Evolutionary conservation across 75 land plant species (phyloP), one percentile per base, ranked within the genome.

Genomic region (Sequoia sempervirens): DNA sequence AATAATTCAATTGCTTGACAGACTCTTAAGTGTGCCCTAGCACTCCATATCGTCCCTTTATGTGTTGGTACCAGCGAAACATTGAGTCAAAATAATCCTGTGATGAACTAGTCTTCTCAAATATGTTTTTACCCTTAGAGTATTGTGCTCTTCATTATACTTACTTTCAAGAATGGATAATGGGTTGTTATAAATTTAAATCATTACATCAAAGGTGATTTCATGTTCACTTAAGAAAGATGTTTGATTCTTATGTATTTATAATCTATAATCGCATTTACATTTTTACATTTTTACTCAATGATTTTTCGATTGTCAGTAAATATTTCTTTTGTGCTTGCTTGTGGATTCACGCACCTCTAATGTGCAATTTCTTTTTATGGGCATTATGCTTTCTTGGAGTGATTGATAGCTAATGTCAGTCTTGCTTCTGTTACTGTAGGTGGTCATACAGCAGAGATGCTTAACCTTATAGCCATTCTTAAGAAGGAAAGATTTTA

Each of bases 371-470:
- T 78, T 41, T 30, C 23, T 1, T 50, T 50, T 78, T 41, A n/a
- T 41, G 50, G 80, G 47, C 28, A 43, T 78, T 78, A 11, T 43
- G 8, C 50, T 23, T 78, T 78, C 46, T n/a, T 45, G 28, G 45
- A 45, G 30, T 37, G 12, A 26, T 43, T 23, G 46, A 26, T 32
- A 45, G 47, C 50, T 78, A 78, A 43, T 26, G 47, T 28, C 50
- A n/a, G 13, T 78, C 46, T 5, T 78, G 50, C 50, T 2, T 78
- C 12, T 78, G 30, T 28, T 45, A 38, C 78, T 26, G 28, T 84
- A 97, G 99, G 99, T 1, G 99, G 99, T 18, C 99, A 97, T 80
- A 97, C 99, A 34, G 98, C 99, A 37, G 99, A 97, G 86, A 97
- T 97, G 94, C 76, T 97, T 23, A 95, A 92, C 86, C 83, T 97